Evolutionary conservation across 805 yeast species (phyloP), one percentile per base, ranked within the genome.

Genomic region (Metschnikowia similis): DNA sequence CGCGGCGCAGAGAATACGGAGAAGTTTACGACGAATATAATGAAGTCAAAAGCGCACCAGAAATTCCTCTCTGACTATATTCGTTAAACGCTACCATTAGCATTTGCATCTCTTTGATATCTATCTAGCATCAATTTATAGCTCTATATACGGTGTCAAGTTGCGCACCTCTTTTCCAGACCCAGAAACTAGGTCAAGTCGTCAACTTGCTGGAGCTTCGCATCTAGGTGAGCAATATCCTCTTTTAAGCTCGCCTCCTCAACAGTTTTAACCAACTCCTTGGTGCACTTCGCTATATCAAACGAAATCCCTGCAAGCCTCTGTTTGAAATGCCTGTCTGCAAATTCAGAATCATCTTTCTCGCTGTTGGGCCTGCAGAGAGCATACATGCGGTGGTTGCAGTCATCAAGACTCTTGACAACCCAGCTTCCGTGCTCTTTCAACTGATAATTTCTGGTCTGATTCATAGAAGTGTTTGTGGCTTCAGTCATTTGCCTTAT

Each of bases 231-330:
- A 4, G 84, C 90, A 59, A 91, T 87, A 60, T 90, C 96, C 57
- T 86, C 91, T 61, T 85, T 85, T 60, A 91, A 72, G 62, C 91
- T 86, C 26, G 96, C 96, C 64, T 91, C 97, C 65, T 92, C 97
- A 5, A 92, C 97, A 1, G 96, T 88, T 71, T 91, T 91, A 17
- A 92, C 98, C 63, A 92, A 77, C 67, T 92, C 98, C 66, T 91
- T 92, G 5, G 97, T 92, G 66, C 96, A 87, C 68, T 92, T 90
- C 26, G 97, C 97, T 70, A 92, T 88, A 66, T 92, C 98, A 71
- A 90, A 92, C 29, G 96, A 92, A 57, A 91, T 86, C 2, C 97
- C 97, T 0, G 98, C 98, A 56, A 92, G 80, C 61, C 97, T 81
- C 68, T 92, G 97, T 68, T 89, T 89, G 72, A 89, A 85, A 59